phyloP scores from a whole-genome alignment of 805 yeast genomes.

The Monosporozyma solicola region DNA sequence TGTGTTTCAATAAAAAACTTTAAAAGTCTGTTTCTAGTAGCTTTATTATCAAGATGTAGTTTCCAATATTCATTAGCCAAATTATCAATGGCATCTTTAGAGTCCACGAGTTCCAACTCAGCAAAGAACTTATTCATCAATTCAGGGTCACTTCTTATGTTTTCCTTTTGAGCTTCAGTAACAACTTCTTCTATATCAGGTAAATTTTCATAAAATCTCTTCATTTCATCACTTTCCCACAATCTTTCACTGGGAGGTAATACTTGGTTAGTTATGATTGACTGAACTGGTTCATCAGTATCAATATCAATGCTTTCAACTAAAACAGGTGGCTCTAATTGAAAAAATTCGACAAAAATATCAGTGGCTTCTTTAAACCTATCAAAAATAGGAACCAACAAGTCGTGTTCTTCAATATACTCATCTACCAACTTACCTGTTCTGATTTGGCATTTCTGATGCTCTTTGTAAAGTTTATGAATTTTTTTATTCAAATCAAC shows the following conservation, averaged over 20 bases:
- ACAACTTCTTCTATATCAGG: constrained; percentile 35
- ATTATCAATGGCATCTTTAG: constrained; percentile 43
- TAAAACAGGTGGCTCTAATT: constrained; percentile 32
- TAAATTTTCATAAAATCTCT: constrained; percentile 51
- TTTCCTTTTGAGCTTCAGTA: constrained; percentile 15
- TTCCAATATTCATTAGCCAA: constrained; percentile 41
- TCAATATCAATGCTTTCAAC: constrained; percentile 22
- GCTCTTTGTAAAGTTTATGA: constrained; percentile 31
- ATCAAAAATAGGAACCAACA: constrained; percentile 32
- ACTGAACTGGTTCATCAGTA: constrained; percentile 20
- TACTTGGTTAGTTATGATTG: constrained; percentile 20
- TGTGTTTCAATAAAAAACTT: constrained; percentile 44
- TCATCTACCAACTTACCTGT: constrained; percentile 49
- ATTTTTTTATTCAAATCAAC: constrained; percentile 32
- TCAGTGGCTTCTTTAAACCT: constrained; percentile 37
- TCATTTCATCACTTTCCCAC: constrained; percentile 65
- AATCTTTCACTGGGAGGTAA: constrained; percentile 20
- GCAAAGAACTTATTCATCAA: constrained; percentile 36
- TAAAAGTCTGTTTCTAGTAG: constrained; percentile 53
- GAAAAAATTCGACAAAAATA: constrained; percentile 36
- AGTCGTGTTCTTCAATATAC: constrained; percentile 30
- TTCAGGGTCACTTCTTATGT: constrained; percentile 27
- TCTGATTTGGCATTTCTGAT: constrained; percentile 49
- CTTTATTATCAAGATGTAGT: constrained; percentile 54
- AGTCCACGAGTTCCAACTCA: constrained; percentile 35